Base-by-base conservation (phyloP, 2,329 filamentous ascomycete species). In the Beauveria brongniartii region DNA sequence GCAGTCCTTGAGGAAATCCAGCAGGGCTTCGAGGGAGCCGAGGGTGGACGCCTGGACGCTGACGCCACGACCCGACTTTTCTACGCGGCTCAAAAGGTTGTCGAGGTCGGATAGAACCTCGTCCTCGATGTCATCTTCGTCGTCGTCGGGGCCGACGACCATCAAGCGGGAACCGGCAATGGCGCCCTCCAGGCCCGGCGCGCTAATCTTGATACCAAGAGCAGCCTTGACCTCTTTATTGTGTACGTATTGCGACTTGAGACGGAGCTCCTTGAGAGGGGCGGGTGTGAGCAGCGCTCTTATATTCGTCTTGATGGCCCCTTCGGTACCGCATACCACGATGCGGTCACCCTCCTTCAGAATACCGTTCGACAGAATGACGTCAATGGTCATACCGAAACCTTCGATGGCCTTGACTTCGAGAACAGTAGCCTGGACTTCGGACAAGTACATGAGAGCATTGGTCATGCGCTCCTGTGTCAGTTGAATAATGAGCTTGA, bases 401-500 rank as follows among this genome's bases (percentile, higher is more conserved):
- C 94, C 95, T 75, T 99, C 94, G 64, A 99, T 97, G 54, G 96
- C 91, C 85, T 99, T 99, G 75, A 99, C 94, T 79, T 99, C 94
- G 47, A 99, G 87, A 55, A 99, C 93, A 8, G 94, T 99, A 74
- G 92, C 94, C 77, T 99, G 92, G 28, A 97, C 91, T 77, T 99
- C 94, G 37, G 92, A 94, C 61, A 99, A 84, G 74, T 99, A 99
- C 94, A 99, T 99, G 68, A 99, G 85, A 65, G 92, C 91, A 68
- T 89, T 91, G 51, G 94, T 93, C 91, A 99, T 97, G 69, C 94
- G 90, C 78, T 97, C 92, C 77, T 99, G 95, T 1, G 92, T 96
- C 62, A 99, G 83, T 69, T 90, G 87, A 55, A 95, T 79, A 67
- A 99, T 89, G 63, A 99, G 87, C 83, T 96, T 99, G 69, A 99